Evolutionary conservation across 2,329 filamentous ascomycete genomes (phyloP).

Genomic region (Exophiala aquamarina): DNA sequence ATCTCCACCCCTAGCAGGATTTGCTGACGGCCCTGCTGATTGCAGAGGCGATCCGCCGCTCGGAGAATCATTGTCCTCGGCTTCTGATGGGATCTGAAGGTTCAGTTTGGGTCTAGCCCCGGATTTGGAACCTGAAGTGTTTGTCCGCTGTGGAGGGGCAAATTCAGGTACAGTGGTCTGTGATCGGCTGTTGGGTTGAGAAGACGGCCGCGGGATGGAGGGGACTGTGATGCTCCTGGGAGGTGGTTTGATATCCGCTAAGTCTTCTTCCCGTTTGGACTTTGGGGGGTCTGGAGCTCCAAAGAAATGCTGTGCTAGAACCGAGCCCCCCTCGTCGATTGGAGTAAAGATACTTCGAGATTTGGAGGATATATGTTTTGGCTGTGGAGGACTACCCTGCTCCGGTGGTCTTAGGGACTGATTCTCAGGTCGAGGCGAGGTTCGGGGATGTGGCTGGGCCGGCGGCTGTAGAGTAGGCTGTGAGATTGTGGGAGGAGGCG

Average conservation of each 20-base stretch:
- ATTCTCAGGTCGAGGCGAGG: slow-evolving; percentile 40
- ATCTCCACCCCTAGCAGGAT: slow-evolving; percentile 36
- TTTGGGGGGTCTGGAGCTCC: slow-evolving; percentile 56
- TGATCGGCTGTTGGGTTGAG: slow-evolving; percentile 49
- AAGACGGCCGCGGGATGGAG: slow-evolving; percentile 39
- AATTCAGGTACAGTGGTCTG: slow-evolving; percentile 64
- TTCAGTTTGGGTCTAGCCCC: slow-evolving; percentile 76
- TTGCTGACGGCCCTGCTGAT: slow-evolving; percentile 46
- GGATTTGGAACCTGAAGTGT: slow-evolving; percentile 62
- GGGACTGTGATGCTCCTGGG: slow-evolving; percentile 43
- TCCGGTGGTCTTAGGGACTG: slow-evolving; percentile 33
- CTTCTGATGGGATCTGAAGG: slow-evolving; percentile 92
- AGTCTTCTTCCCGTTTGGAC: slow-evolving; percentile 53
- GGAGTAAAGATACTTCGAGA: slow-evolving; percentile 95
- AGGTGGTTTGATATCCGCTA: slow-evolving; percentile 54
- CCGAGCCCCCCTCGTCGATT: slow-evolving; percentile 87
- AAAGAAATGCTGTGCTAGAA: slow-evolving; percentile 79
- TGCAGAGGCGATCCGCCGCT: slow-evolving; percentile 67
- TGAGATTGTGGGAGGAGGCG: slow-evolving; percentile 60
- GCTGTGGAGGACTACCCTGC: slow-evolving; percentile 49
- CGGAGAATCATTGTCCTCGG: slow-evolving; percentile 71
- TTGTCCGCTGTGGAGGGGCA: slow-evolving; percentile 73
- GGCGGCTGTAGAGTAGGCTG: slow-evolving; percentile 59
- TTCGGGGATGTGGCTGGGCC: slow-evolving; percentile 49
- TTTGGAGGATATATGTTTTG: slow-evolving; percentile 66